Conservation (phyloP, 148 eudicot species). For the Spergularia marina region DNA sequence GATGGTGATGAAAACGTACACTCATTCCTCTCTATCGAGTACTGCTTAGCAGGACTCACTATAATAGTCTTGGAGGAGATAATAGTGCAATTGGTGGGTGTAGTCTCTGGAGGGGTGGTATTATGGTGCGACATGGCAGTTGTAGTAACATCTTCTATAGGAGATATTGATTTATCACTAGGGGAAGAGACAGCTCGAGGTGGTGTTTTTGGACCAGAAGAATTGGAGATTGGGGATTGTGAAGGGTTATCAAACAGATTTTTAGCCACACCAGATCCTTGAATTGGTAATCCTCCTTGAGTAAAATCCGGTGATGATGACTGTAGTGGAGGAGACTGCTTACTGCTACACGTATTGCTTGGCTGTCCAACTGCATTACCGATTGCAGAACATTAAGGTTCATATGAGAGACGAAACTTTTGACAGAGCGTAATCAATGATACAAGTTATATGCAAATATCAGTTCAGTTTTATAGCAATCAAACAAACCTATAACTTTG, state of each 20-base stretch:
- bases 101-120: conserved; percentile 39
- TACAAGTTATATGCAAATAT: neutral
- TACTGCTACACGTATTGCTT: conserved; percentile 25
- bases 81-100: conserved; percentile 63
- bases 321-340: conserved; percentile 29
- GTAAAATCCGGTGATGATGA: conserved; percentile 26
- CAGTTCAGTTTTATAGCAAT: neutral
- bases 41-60: conserved; percentile 71
- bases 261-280: conserved; percentile 64
- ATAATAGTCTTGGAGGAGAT: conserved; percentile 68
- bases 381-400: conserved; percentile 32
- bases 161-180: conserved; percentile 56
- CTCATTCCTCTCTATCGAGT: conserved; percentile 61
- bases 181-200: conserved; percentile 57
- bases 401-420: neutral
- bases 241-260: conserved; percentile 54
- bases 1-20: conserved; percentile 63
- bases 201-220: conserved; percentile 68
- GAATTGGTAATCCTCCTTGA: conserved; percentile 30
- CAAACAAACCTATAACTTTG: conserved; percentile 36
- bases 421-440: neutral
- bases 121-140: conserved; percentile 45
- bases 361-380: conserved; percentile 23
- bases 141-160: conserved; percentile 51
- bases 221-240: conserved; percentile 46